A percentile compares a stretch with the other conserved stretches of the same genome.
Evolutionary conservation across 257 asterid species (phyloP).

Genomic region (Vinca minor): DNA sequence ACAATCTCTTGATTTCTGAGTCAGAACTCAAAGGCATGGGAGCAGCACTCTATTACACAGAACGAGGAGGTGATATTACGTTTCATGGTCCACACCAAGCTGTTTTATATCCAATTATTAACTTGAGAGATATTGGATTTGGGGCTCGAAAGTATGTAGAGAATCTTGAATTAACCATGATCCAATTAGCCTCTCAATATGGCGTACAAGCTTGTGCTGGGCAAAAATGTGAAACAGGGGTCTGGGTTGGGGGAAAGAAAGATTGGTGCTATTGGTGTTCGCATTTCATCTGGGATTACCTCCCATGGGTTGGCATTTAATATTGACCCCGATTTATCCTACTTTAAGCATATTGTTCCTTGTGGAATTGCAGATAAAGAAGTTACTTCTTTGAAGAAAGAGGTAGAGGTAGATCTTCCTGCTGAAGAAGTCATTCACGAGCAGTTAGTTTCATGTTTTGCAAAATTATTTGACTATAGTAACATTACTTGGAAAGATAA

Average conservation of each 20-base stretch:
- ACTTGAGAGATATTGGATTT: conserved; percentile 47
- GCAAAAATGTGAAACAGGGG: conserved; percentile 50
- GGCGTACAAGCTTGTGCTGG: conserved; percentile 52
- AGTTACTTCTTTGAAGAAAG: conserved; percentile 56
- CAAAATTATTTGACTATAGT: conserved; percentile 36
- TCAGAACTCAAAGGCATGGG: conserved; percentile 53
- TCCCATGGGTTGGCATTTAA: conserved; percentile 74
- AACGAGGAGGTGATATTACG: conserved; percentile 74
- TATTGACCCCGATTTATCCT: conserved; percentile 54
- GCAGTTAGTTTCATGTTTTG: conserved; percentile 47
- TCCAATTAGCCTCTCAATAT: conserved; percentile 50
- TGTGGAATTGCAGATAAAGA: conserved; percentile 69
- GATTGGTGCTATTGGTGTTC: conserved; percentile 64
- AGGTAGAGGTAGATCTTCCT: conserved; percentile 42
- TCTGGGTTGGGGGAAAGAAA: conserved; percentile 61
- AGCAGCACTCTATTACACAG: conserved; percentile 54
- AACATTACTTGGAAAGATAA: conserved; percentile 28
- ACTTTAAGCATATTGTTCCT: conserved; percentile 66
- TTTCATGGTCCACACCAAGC: conserved; percentile 79
- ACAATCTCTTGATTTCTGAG: conserved; percentile 45
- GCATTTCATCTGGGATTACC: conserved; percentile 58
- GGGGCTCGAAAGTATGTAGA: conserved; percentile 65
- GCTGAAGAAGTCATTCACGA: conserved; percentile 45
- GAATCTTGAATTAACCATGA: conserved; percentile 60
- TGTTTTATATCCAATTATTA: conserved; percentile 57